These are phyloP conservation scores for Phytophthora sojae DNA, from an alignment of 352 stramenopile species.

Conservation along the genomic window DNA sequence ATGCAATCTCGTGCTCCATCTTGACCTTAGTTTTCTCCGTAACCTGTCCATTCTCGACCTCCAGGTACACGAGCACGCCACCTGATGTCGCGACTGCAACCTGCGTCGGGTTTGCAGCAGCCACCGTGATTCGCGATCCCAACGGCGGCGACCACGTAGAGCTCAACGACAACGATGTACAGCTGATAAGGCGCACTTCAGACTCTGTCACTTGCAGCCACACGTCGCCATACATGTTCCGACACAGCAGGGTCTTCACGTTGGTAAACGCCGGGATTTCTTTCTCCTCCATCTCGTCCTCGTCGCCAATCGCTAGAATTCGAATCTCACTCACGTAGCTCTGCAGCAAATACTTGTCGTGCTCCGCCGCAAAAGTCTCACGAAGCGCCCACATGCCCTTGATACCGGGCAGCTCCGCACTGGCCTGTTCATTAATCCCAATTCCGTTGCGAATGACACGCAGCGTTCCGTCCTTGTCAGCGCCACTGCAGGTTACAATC, in stretches of 20 bases:
- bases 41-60: slow-evolving; percentile 70
- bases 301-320: slow-evolving; percentile 92
- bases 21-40: slow-evolving; percentile 66
- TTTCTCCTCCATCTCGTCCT: slow-evolving; percentile 93
- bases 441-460: slow-evolving; percentile 99
- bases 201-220: slow-evolving; percentile 96
- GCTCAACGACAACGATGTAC: slow-evolving; percentile 61
- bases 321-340: slow-evolving; percentile 97
- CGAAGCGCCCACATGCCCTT: slow-evolving; percentile 98
- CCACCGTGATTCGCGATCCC: slow-evolving; percentile 82
- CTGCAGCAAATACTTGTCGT: slow-evolving; percentile 97
- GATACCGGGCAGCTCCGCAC: slow-evolving; percentile 96
- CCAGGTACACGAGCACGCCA: slow-evolving; percentile 92
- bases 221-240: slow-evolving; percentile 90
- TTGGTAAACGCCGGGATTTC: slow-evolving; percentile 90
- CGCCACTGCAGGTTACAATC: slow-evolving; percentile 97
- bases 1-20: slow-evolving; percentile 96
- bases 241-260: slow-evolving; percentile 93
- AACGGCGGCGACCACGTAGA: slow-evolving; percentile 82
- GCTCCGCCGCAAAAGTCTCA: slow-evolving; percentile 78
- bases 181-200: slow-evolving; percentile 91
- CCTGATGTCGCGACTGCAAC: slow-evolving; percentile 92
- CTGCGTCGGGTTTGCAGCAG: slow-evolving; percentile 91
- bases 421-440: slow-evolving; percentile 97
- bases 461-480: slow-evolving; percentile 95